Percentiles rank a stretch among this genome's conserved stretches.
These are phyloP conservation scores for Dittrichia graveolens DNA, from an alignment of 129 eudicot species.

Conservation along the genomic window DNA sequence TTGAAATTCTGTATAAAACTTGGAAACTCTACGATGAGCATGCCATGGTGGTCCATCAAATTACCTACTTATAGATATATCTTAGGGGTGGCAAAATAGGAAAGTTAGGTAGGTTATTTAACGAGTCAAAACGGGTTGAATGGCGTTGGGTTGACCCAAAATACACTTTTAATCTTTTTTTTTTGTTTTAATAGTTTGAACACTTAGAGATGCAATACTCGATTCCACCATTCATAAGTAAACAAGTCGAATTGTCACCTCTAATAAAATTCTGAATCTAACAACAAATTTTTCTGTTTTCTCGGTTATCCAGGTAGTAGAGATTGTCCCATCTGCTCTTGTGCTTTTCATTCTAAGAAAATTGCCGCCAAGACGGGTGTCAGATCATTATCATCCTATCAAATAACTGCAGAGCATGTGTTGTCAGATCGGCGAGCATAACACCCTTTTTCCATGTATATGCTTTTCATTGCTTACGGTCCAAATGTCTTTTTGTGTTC, in stretches of 20 bases:
- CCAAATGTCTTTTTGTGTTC: slow-evolving; percentile 27
- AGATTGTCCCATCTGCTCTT: slow-evolving; percentile 76
- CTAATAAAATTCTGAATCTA: not conserved
- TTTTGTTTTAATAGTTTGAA: not conserved
- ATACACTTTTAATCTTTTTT: not conserved
- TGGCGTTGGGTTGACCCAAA: not conserved
- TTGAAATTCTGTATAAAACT: not conserved
- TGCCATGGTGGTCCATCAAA: too few relatives aligned
- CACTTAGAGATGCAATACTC: not conserved
- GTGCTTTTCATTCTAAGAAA: slow-evolving; percentile 85
- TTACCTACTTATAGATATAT: too few relatives aligned
- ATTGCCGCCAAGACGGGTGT: slow-evolving; percentile 65
- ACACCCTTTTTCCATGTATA: slow-evolving; percentile 18
- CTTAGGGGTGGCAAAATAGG: too few relatives aligned
- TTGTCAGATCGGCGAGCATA: not conserved
- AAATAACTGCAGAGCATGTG: slow-evolving; percentile 21
- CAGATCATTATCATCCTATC: slow-evolving; percentile 76
- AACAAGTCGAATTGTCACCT: not conserved
- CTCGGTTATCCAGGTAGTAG: slow-evolving; percentile 55
- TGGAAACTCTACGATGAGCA: not conserved
- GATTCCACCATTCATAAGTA: not conserved
- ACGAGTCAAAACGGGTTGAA: too few relatives aligned
- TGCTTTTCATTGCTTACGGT: slow-evolving; percentile 22
- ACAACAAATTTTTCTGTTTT: slow-evolving; percentile 1
- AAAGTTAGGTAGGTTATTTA: too few relatives aligned